Conservation (phyloP, 2,329 filamentous ascomycete genomes). For the Fusarium hostae region DNA sequence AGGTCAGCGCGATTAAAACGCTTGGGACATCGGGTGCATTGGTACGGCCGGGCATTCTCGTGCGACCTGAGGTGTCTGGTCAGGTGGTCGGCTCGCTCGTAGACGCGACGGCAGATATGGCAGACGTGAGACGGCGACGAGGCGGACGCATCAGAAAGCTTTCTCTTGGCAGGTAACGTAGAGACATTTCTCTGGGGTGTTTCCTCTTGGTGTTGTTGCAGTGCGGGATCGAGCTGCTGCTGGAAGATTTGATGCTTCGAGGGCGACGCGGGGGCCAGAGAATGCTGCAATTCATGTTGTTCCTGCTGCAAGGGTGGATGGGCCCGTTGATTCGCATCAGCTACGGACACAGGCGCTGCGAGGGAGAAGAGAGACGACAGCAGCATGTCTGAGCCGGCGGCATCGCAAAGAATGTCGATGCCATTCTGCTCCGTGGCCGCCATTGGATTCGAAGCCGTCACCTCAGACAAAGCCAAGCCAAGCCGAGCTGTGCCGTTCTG, state of each 20-base stretch:
- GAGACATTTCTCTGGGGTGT: conserved; percentile 23
- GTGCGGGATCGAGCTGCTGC: conserved; percentile 31
- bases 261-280: conserved; percentile 27
- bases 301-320: conserved; percentile 30
- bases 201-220: conserved; percentile 24
- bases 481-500: conserved; percentile 23
- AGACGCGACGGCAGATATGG: conserved; percentile 44
- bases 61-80: conserved; percentile 44
- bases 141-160: conserved; percentile 40
- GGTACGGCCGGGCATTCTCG: conserved; percentile 44
- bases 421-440: conserved; percentile 43
- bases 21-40: conserved; percentile 44
- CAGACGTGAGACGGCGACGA: conserved; percentile 45
- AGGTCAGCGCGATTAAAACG: conserved; percentile 45
- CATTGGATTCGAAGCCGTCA: conserved; percentile 26
- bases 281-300: conserved; percentile 32
- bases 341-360: conserved; percentile 32
- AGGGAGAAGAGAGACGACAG: conserved; percentile 43
- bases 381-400: conserved; percentile 44
- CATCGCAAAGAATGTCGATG: conserved; percentile 45
- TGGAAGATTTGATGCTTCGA: conserved; percentile 32
- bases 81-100: conserved; percentile 43
- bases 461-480: conserved; percentile 18
- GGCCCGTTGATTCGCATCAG: conserved; percentile 31
- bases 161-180: conserved; percentile 37